phyloP scores from a whole-genome alignment of 2,329 filamentous ascomycete genomes.

The Akanthomyces dipterigenus region DNA sequence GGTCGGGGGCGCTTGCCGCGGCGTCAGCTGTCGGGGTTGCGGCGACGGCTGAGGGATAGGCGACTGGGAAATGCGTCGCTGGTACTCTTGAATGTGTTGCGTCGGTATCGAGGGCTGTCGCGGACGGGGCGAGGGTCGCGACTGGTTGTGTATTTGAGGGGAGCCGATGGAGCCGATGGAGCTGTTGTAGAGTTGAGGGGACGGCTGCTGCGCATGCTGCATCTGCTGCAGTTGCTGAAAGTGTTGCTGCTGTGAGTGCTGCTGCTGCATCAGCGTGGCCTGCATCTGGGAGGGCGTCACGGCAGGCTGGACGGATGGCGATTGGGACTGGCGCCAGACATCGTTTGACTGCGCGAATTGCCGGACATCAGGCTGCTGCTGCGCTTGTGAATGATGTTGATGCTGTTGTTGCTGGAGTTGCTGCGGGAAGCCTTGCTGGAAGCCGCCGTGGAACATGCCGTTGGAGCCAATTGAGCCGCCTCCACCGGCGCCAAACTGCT shows the following conservation, averaged over 20 bases:
- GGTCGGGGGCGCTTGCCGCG: conserved; percentile 3
- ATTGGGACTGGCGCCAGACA: conserved; percentile 8
- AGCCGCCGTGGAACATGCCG: background rate
- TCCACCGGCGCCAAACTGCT: background rate
- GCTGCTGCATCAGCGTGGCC: conserved; percentile 15
- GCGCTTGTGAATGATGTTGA: background rate
- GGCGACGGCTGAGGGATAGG: conserved; percentile 12
- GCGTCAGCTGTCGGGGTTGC: conserved; percentile 7
- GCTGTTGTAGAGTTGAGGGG: conserved; percentile 11
- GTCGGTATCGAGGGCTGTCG: conserved; percentile 11
- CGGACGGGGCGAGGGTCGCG: conserved; percentile 13
- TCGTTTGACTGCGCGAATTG: conserved; percentile 5
- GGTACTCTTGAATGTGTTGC: conserved; percentile 14
- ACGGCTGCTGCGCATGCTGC: conserved; percentile 24
- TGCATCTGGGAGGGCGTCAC: conserved; percentile 20
- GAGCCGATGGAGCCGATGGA: background rate
- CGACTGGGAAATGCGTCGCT: conserved; percentile 8
- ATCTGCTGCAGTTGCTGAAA: conserved; percentile 23
- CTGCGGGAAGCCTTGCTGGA: background rate
- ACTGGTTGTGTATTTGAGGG: conserved; percentile 16
- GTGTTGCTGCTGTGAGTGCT: conserved; percentile 19
- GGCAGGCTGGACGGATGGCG: conserved; percentile 9
- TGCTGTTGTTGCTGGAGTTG: conserved; percentile 11
- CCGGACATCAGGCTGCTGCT: background rate
- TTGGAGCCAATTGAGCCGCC: background rate